Base-by-base conservation (phyloP, 306 rosid species). In the Cajanus cajan region DNA sequence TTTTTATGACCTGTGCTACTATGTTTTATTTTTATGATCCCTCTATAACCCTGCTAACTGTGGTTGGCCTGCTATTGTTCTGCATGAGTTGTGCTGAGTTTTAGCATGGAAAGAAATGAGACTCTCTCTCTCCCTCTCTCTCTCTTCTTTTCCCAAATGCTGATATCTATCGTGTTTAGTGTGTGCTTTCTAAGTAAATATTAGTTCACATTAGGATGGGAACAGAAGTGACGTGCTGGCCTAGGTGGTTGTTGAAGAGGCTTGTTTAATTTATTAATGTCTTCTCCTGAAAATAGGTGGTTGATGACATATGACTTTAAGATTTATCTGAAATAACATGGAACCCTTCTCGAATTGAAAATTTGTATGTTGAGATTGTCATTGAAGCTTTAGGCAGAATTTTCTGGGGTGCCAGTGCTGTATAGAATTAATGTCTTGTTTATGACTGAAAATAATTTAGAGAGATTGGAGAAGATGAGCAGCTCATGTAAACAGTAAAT, bases 341-440 rank as follows among this genome's bases (percentile, higher is more conserved):
- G 33, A 45, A 68, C 57, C 37, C 63, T 65, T 55, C 4, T 73
- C 14, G 7, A 51, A 6, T 41, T 76, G 63, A 12, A 25, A 76
- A 4, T 34, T 48, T 14, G 14, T 22, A 15, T 18, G 43, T n/a
- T 24, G 65, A 47, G 10, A 18, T 3, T 66, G 9, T 37, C 67
- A 51, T 31, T 37, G 22, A 41, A n/a, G 33, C 47, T 63, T 28
- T 16, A 10, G 45, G 10, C 37, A 36, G 15, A 50, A 21, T 8
- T 51, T 28, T 45, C 19, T 44, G 16, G 59, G 25, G 71, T 57
- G 24, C 68, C 25, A n/a, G 54, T 25, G 19, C 33, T 24, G 14
- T 71, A 11, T 31, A 19, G 76, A 51, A 55, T 59, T 70, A n/a
- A n/a, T 59, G 25, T 41, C n/a, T 14, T 66, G 16, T 81, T 63